A percentile compares a stretch with the other conserved stretches of the same genome.
Conservation (phyloP, 2,329 filamentous ascomycete genomes). For the Beauveria sp. region DNA sequence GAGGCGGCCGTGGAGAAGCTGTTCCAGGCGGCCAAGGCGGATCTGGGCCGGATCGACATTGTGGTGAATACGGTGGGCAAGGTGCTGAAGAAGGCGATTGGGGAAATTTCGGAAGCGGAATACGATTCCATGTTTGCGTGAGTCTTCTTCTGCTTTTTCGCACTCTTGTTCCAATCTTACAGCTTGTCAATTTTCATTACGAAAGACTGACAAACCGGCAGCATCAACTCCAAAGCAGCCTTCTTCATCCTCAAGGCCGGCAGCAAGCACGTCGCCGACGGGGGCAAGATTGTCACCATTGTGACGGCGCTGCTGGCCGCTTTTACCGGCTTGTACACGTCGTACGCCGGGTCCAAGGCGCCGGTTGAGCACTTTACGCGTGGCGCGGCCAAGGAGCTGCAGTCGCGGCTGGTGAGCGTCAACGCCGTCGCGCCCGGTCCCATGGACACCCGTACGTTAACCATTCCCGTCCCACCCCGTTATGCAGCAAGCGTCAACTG, state of each 20-base stretch:
- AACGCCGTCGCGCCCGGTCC: conserved; percentile 29
- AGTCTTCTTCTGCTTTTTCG: conserved; percentile 13
- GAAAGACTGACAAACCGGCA: conserved; percentile 11
- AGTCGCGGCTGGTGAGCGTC: conserved; percentile 25
- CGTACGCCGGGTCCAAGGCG: conserved; percentile 35
- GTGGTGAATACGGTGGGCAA: conserved; percentile 44
- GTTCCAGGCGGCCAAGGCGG: conserved; percentile 30
- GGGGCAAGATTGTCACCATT: conserved; percentile 39
- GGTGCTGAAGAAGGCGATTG: conserved; percentile 38
- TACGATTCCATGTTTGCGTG: conserved; percentile 41
- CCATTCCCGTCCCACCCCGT: neutral
- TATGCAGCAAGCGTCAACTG: neutral
- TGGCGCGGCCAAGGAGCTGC: conserved; percentile 27
- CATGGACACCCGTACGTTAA: conserved; percentile 30
- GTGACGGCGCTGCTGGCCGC: conserved; percentile 36
- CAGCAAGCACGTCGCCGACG: conserved; percentile 32
- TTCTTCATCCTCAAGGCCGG: conserved; percentile 38
- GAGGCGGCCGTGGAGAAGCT: conserved; percentile 30
- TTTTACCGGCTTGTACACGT: conserved; percentile 38
- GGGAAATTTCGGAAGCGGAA: conserved; percentile 34
- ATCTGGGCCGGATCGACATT: conserved; percentile 39
- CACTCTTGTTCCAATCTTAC: no score
- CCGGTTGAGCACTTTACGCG: conserved; percentile 32
- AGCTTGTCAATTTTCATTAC: no score
- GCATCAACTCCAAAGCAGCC: conserved; percentile 37